These are phyloP conservation scores for Mycothermus thermophilus DNA, from an alignment of 495 filamentous ascomycete species.

Conservation along the genomic window DNA sequence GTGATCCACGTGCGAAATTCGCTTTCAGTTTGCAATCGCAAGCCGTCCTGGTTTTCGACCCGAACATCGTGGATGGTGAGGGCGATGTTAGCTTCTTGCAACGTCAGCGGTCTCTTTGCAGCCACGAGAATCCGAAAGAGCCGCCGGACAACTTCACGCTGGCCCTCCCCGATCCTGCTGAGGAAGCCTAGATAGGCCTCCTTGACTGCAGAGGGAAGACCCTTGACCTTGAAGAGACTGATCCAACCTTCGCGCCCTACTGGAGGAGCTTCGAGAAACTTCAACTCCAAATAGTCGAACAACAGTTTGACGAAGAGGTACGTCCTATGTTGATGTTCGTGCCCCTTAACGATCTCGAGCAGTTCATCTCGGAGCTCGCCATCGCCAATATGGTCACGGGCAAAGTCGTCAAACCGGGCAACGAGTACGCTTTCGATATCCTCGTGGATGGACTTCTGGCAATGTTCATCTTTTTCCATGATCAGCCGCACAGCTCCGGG, in stretches of 20 bases:
- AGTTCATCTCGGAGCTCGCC: constrained; percentile 7
- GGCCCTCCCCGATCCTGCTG: constrained; percentile 5
- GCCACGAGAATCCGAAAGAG: constrained; percentile 12
- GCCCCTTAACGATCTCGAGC: constrained; percentile 2
- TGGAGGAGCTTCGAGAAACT: constrained; percentile 7
- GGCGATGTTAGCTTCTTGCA: constrained; percentile 13
- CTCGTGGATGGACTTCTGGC: constrained; percentile 8
- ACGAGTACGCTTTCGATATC: constrained; percentile 12
- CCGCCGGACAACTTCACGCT: constrained; percentile 8
- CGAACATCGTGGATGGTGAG: constrained; percentile 11
- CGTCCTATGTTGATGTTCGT: constrained; percentile 8
- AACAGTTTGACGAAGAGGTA: constrained; percentile 14
- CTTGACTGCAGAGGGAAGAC: constrained; percentile 10
- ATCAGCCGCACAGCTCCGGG: background rate
- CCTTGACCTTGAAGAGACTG: constrained; percentile 6
- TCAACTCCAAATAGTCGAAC: constrained; percentile 11
- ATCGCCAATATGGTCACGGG: constrained; percentile 8
- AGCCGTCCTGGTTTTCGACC: constrained; percentile 5
- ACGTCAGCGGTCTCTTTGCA: constrained; percentile 7
- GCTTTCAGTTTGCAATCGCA: constrained; percentile 8
- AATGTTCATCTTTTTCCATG: constrained; percentile 9
- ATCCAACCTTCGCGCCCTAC: constrained; percentile 10
- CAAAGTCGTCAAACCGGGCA: constrained; percentile 10
- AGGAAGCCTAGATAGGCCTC: constrained; percentile 10
- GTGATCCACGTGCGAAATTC: constrained; percentile 14